Evolutionary conservation across 2,329 filamentous ascomycete species (phyloP), one percentile per base, ranked within the genome.

Genomic region (Huntiella omanensis): DNA sequence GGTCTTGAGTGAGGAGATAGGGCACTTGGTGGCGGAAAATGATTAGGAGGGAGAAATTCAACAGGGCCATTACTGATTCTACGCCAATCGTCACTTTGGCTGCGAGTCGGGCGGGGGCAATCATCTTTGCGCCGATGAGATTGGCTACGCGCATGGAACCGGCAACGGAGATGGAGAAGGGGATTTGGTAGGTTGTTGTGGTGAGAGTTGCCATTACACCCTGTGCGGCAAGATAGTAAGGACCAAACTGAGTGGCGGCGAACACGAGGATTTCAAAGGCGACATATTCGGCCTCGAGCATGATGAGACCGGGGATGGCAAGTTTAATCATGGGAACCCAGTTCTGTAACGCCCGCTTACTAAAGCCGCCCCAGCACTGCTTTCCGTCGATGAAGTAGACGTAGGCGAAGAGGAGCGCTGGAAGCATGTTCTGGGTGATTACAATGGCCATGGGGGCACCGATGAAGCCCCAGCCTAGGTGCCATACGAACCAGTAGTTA

Each of bases 231-330:
- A 96, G 72, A 51, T 80, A 76, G 13, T 78, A 78, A 1, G 83
- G 76, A 12, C 82, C 83, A 49, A 95, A 78, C 54, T 82, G 83
- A 44, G 80, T 83, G 0, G 83, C 75, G 6, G 78, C 76, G n/a
- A 95, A 68, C 0, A 86, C 94, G 51, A 94, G 67, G 42, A 94
- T 76, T 60, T 96, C 88, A 59, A 96, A 96, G 5, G 87, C 86
- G 8, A 95, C 71, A 64, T 83, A 93, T 59, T 96, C 88, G 4
- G 88, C 86, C 59, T 92, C 78, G 2, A 96, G 81, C 87, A 95
- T 95, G 53, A 94, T 66, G 59, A 96, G 77, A 1, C 88, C 88
- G 0, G 88, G 87, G 10, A 95, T 65, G 0, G 88, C 85, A 34
- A 96, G 77, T 41, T 77, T 75, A 55, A 96, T 74, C 88, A 93